These are phyloP conservation scores for Acer saccharum DNA, from an alignment of 345 rosid species.

Conservation along the genomic window DNA sequence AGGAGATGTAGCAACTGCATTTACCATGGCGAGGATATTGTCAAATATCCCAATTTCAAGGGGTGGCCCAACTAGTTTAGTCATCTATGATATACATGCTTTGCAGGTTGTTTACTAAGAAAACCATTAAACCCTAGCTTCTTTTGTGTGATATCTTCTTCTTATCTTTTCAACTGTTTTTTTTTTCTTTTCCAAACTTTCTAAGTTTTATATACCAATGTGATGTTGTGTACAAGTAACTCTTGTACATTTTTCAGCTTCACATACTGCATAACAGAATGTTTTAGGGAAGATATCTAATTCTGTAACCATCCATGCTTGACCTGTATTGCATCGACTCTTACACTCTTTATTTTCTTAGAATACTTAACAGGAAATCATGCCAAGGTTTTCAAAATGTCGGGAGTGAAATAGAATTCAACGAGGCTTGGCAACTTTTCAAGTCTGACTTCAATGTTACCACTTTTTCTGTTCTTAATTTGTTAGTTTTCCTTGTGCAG, in stretches of 20 bases:
- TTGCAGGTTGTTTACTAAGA: conserved; percentile 57
- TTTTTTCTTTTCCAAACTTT: background rate
- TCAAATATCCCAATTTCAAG: conserved; percentile 95
- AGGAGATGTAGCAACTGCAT: conserved; percentile 98
- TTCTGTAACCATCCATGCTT: background rate
- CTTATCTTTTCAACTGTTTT: background rate
- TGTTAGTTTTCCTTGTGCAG: conserved; percentile 39
- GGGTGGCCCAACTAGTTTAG: conserved; percentile 97
- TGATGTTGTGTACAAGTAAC: background rate
- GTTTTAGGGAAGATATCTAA: background rate
- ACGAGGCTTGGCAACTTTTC: too few relatives aligned
- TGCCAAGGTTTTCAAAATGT: too few relatives aligned
- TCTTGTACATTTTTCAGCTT: background rate
- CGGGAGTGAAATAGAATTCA: too few relatives aligned
- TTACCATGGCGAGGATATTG: conserved; percentile 94
- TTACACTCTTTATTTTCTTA: background rate
- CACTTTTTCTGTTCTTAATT: background rate
- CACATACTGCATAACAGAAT: background rate
- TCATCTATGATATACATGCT: conserved; percentile 96
- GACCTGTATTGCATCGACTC: background rate
- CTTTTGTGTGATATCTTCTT: background rate
- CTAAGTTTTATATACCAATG: background rate
- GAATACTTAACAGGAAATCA: too few relatives aligned
- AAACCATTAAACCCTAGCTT: background rate
- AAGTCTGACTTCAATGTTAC: background rate